Percentiles rank a stretch among this genome's conserved stretches.
These are phyloP conservation scores for Aspergillus sparsus DNA, from an alignment of 495 filamentous ascomycete genomes.

Conservation along the genomic window DNA sequence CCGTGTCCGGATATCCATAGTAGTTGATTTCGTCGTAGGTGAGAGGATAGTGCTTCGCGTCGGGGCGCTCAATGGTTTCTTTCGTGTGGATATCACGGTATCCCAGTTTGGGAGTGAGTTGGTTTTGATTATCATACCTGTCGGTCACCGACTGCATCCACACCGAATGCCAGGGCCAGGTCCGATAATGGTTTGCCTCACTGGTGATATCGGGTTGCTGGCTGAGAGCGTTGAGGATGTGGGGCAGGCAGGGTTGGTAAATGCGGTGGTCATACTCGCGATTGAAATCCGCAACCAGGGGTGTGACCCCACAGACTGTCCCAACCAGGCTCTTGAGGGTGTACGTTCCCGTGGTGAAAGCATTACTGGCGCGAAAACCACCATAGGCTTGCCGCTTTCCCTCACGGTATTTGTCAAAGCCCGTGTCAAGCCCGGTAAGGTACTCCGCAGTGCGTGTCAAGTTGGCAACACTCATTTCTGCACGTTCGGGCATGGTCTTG, in stretches of 20 bases:
- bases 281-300: constrained; percentile 52
- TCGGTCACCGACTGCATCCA: constrained; percentile 54
- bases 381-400: constrained; percentile 30
- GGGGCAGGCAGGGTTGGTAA: constrained; percentile 52
- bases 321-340: constrained; percentile 51
- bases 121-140: constrained; percentile 47
- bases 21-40: constrained; percentile 49
- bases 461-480: constrained; percentile 36
- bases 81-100: constrained; percentile 43
- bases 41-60: constrained; percentile 40
- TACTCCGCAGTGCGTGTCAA: constrained; percentile 45
- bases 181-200: constrained; percentile 30
- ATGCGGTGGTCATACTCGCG: constrained; percentile 49
- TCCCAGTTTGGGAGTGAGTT: constrained; percentile 43
- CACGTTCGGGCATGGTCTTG: constrained; percentile 30
- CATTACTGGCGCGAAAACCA: constrained; percentile 46
- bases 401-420: constrained; percentile 35
- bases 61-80: constrained; percentile 40
- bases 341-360: constrained; percentile 47
- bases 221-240: constrained; percentile 45
- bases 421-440: constrained; percentile 44
- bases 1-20: constrained; percentile 51
- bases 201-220: constrained; percentile 30
- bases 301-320: constrained; percentile 48
- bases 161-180: constrained; percentile 46